A percentile compares a stretch with the other conserved stretches of the same genome.
Conservation (phyloP, 2,329 filamentous ascomycete genomes). For the Penicillium freii region DNA sequence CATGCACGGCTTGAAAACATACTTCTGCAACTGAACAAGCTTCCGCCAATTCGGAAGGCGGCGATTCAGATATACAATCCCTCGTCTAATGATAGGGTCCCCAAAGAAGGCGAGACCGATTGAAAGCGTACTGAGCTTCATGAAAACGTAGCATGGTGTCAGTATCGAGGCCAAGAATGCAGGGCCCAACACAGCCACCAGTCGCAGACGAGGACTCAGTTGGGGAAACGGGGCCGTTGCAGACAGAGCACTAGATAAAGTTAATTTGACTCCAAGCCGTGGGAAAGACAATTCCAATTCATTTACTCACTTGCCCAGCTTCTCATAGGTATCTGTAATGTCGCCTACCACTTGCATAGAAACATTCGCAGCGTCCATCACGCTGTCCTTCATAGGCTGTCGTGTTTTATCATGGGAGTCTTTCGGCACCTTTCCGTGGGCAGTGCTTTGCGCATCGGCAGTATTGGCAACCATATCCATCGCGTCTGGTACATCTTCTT, state of each 20-base stretch:
- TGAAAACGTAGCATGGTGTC: conserved; percentile 57
- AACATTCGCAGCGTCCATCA: conserved; percentile 74
- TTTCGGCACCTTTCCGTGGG: conserved; percentile 51
- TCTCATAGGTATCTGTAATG: conserved; percentile 61
- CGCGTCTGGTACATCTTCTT: conserved; percentile 60
- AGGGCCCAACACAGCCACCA: conserved; percentile 55
- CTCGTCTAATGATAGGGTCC: conserved; percentile 67
- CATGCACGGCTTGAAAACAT: neutral
- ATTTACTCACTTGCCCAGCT: conserved; percentile 56
- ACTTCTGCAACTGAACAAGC: conserved; percentile 68
- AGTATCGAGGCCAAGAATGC: conserved; percentile 55
- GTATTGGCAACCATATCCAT: conserved; percentile 55
- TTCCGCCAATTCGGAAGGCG: conserved; percentile 71
- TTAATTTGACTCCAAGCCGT: conserved; percentile 2
- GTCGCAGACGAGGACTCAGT: conserved; percentile 52
- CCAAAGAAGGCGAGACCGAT: conserved; percentile 77
- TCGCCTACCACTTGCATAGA: conserved; percentile 66
- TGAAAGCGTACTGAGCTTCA: conserved; percentile 65
- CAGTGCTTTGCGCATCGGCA: conserved; percentile 54
- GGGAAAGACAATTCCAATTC: too few species aligned
- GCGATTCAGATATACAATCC: conserved; percentile 50
- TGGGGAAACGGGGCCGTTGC: conserved; percentile 62
- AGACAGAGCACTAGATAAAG: conserved; percentile 53
- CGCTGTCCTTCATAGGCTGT: conserved; percentile 70
- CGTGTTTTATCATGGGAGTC: conserved; percentile 71